Evolutionary conservation across 2,329 filamentous ascomycete species (phyloP).

Genomic region (Aciculosporium take): DNA sequence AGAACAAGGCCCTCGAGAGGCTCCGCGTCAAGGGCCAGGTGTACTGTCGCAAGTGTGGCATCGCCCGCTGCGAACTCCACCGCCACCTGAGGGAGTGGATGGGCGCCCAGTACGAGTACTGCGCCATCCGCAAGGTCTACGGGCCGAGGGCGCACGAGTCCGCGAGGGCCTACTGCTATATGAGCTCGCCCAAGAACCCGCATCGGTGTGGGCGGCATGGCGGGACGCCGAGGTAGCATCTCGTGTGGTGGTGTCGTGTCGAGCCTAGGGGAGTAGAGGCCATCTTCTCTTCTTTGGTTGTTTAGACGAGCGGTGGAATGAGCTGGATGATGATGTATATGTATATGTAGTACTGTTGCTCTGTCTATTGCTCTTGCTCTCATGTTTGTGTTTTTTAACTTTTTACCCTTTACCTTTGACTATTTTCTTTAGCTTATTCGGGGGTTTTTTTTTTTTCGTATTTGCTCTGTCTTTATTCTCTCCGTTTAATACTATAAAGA

Average conservation of each 20-base stretch:
- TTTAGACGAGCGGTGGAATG: too few relatives aligned
- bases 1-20: constrained; percentile 23
- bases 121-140: constrained; percentile 43
- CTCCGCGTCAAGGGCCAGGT: constrained; percentile 43
- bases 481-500: too few relatives aligned
- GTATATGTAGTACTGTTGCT: too few relatives aligned
- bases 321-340: too few relatives aligned
- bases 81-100: constrained; percentile 48
- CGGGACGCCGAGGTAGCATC: too few relatives aligned
- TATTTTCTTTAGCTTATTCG: too few relatives aligned
- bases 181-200: constrained; percentile 45
- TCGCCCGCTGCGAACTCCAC: constrained; percentile 47
- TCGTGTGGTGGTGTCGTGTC: not conserved
- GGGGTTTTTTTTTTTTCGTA: too few relatives aligned
- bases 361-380: too few relatives aligned
- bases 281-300: too few relatives aligned
- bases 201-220: constrained; percentile 43
- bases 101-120: constrained; percentile 43
- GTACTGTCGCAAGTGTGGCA: constrained; percentile 48
- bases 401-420: too few relatives aligned
- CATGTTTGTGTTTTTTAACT: too few relatives aligned
- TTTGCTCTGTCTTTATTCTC: too few relatives aligned
- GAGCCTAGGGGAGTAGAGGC: not conserved
- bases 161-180: constrained; percentile 39
- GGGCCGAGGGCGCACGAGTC: constrained; percentile 32